Evolutionary conservation across 2,329 filamentous ascomycete species (phyloP).

Genomic region (Hypomyces perniciosus): DNA sequence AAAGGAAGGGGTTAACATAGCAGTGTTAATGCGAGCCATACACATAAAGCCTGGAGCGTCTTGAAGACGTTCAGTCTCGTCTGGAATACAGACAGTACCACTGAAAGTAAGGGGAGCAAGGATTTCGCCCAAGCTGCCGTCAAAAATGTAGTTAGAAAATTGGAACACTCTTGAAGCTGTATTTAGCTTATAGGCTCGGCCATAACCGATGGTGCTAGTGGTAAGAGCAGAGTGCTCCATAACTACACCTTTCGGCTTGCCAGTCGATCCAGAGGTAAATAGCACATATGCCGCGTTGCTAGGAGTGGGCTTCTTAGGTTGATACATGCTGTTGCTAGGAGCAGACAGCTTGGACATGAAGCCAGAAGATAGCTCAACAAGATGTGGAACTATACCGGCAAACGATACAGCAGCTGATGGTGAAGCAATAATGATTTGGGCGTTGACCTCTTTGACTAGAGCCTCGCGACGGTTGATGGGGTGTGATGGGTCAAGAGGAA

Average conservation of each 20-base stretch:
- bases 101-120: background rate
- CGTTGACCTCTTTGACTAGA: conserved; percentile 10
- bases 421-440: conserved; percentile 11
- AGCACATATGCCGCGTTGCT: conserved; percentile 5
- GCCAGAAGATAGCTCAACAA: conserved; percentile 2
- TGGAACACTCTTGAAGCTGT: background rate
- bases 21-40: background rate
- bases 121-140: conserved; percentile 4
- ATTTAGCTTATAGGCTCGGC: background rate
- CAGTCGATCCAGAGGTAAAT: conserved; percentile 3
- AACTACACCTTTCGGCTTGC: conserved; percentile 7
- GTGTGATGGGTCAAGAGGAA: conserved; percentile 20
- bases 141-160: conserved; percentile 10
- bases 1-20: conserved; percentile 7
- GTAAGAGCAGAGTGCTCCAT: conserved; percentile 5
- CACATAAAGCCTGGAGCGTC: background rate
- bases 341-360: background rate
- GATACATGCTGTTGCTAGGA: background rate
- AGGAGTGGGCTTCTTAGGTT: background rate
- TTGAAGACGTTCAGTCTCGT: background rate
- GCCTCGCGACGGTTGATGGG: conserved; percentile 2
- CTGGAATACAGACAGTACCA: conserved; percentile 2
- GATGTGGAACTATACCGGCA: background rate
- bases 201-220: background rate
- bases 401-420: background rate